These are phyloP conservation scores for Flaveria robusta DNA, from an alignment of 129 eudicot genomes.

Conservation along the genomic window DNA sequence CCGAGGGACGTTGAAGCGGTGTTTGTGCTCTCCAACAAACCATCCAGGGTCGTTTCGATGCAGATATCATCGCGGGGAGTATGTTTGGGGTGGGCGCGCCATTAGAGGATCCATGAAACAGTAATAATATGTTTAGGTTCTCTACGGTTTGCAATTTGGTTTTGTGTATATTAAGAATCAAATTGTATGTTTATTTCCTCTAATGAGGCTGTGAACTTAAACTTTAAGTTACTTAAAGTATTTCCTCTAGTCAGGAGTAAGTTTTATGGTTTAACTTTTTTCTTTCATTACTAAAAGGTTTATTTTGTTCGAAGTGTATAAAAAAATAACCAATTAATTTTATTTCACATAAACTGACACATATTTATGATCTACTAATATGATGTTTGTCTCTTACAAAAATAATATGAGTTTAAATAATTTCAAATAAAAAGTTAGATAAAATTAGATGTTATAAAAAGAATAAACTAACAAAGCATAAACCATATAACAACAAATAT, in stretches of 20 bases:
- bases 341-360: too few species aligned
- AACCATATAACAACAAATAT: too few species aligned
- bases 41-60: constrained; percentile 82
- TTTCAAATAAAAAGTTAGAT: too few species aligned
- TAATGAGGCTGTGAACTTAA: constrained; percentile 26
- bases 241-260: constrained; percentile 24
- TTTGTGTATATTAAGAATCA: constrained; percentile 10
- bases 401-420: too few species aligned
- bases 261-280: not conserved
- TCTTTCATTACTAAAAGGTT: not conserved
- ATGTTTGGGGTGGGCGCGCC: constrained; percentile 55
- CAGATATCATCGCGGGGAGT: constrained; percentile 53
- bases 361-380: too few species aligned
- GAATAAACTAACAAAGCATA: too few species aligned
- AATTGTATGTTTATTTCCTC: constrained; percentile 26
- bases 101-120: constrained; percentile 18
- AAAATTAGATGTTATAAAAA: too few species aligned
- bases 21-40: constrained; percentile 68
- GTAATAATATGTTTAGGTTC: constrained; percentile 15
- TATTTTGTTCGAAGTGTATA: not conserved
- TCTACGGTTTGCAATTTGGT: constrained; percentile 13
- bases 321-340: too few species aligned
- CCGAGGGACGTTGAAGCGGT: constrained; percentile 33
- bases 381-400: too few species aligned
- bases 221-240: constrained; percentile 17